Base-by-base conservation (phyloP, 345 rosid species). In the Eucalyptus decipiens region DNA sequence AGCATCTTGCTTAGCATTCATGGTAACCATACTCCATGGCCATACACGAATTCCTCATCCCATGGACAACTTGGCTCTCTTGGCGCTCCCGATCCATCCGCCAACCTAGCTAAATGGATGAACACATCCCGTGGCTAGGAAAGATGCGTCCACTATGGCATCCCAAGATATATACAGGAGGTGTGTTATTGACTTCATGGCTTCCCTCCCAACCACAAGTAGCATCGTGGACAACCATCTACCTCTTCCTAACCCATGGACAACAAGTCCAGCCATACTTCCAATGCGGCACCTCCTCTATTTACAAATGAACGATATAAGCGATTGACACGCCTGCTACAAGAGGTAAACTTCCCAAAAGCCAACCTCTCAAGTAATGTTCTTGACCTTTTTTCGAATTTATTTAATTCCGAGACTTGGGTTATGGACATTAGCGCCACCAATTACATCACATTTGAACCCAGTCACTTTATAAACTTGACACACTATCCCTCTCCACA, bases 61-160 rank as follows among this genome's bases (percentile, higher is more conserved):
- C 34, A 62, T 62, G 17, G 18, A 62, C 17, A 62, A 2, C 40
- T 18, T 2, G 0, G 2, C 40, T 67, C 80, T 67, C 34, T 62
- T 30, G 18, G 72, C 8, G 3, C 34, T 62, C 80, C 0, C 3
- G 6, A 40, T 67, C 3, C 21, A 0, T 67, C 21, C 11, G 6
- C 23, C 23, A 67, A 67, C 37, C 40, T 67, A n/a, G 40, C 23
- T 15, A 67, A 67, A 67, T 18, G 76, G 21, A 67, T 4, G 76
- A 67, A 67, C 76, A 67, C 21, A 0, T 67, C 76, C 11, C 40
- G 1, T 0, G 3, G 11, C 6, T 3, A 3, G 76, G 40, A 67
- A 15, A n/a, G 21, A 67, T 67, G 40, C 2, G 21, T 34, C 40
- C 76, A 67, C 0, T 3, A 3, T 67, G 40, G 40, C 21, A 67